Base-by-base conservation (phyloP, 768 basidiomycete genomes). In the Auricularia cornea region DNA sequence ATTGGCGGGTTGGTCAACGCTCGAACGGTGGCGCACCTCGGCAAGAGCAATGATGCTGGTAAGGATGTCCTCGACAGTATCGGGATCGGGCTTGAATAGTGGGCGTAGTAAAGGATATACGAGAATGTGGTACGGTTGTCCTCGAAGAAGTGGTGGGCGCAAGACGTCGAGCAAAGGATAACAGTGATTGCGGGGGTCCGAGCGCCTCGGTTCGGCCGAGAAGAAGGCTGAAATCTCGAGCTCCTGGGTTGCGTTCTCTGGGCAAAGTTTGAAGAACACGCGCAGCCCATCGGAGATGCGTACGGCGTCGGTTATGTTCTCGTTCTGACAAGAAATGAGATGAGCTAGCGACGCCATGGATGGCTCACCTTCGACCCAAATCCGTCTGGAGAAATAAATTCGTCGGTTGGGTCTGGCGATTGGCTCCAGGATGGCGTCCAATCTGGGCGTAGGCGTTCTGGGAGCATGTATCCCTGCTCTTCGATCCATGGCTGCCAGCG, bases 371-470 rank as follows among this genome's bases (percentile, higher is more conserved):
- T 48, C 12, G 44, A 20, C 23, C 44, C 44, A 23, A 48, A 48
- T 8, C 23, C 23, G 18, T 48, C 44, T 20, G 44, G 59, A 16
- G 38, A 14, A 18, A 64, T 61, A 3, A 18, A n/a, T n/a, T 41
- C 60, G 48, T 60, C 59, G 31, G 40, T 38, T 41, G 28, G 41
- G 23, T 51, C 23, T 20, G 35, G 35, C 12, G 62, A 54, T 30
- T 28, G 1, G 59, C 14, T 35, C 63, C 63, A 64, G 18, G 63
- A 60, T 2, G 63, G 59, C n/a, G 26, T 52, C 63, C 63, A 64
- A 2, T 51, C 64, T 23, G 64, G 64, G n/a, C 41, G 60, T 30
- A 62, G 62, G 5, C 64, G 60, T 10, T 61, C 33, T 30, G 60
- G 64, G 11, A 65, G 54, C 23, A 31, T 44, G 51, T 65, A 65